Conservation (phyloP, 306 rosid species). For the Trifolium repens region DNA sequence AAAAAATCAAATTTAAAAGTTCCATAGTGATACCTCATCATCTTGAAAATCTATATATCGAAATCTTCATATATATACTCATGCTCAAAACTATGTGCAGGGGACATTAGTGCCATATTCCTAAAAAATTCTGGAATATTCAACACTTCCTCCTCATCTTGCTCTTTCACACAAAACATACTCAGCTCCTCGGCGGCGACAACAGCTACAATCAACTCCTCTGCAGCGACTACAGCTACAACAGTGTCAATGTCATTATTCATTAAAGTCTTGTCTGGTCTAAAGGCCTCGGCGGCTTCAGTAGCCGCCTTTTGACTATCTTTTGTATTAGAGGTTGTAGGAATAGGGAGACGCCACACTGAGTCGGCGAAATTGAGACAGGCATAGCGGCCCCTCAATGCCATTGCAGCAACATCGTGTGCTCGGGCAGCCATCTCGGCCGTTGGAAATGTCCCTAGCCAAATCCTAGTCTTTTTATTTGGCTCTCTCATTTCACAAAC, state of each 20-base stretch:
- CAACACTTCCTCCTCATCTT: background rate
- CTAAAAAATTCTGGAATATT: background rate
- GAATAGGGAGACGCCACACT: background rate
- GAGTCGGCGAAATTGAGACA: background rate
- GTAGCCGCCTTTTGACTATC: conserved; percentile 6
- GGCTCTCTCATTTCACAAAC: conserved; percentile 88
- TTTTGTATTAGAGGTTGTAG: background rate
- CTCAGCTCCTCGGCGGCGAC: background rate
- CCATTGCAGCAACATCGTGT: conserved; percentile 29
- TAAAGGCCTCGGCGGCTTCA: background rate
- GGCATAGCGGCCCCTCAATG: background rate
- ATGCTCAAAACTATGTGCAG: background rate
- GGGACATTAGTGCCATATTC: background rate
- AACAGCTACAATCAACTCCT: background rate
- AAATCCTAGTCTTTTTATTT: conserved; percentile 64
- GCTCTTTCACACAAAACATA: background rate
- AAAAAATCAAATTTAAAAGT: background rate
- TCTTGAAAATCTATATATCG: background rate
- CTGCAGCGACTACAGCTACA: background rate
- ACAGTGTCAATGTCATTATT: background rate
- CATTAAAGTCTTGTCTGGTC: background rate
- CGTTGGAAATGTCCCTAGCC: conserved; percentile 67
- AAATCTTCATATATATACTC: background rate
- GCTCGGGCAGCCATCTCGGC: conserved; percentile 91
- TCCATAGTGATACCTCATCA: background rate